Evolutionary conservation across 805 yeast species (phyloP), one percentile per base, ranked within the genome.

Genomic region (Teunomyces aglyptinius): DNA sequence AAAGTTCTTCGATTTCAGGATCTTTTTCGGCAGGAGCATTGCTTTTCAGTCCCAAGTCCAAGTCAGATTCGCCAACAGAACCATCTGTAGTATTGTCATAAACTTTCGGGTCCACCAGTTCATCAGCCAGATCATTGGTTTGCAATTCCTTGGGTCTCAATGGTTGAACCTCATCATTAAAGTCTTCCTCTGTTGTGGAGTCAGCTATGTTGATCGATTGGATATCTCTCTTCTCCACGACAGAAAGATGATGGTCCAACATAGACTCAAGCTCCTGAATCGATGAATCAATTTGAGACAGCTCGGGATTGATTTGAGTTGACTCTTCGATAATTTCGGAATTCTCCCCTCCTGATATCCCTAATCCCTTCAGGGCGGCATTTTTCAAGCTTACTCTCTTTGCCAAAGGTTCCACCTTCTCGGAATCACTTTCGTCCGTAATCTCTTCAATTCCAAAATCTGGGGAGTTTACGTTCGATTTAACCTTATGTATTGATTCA

Each of bases 1-100:
- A 77, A 11, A 89, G 63, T 49, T 88, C 95, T 41, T 82, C 85
- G 26, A 77, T 58, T 46, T 75, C 81, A 0, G 76, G 61, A 44
- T 70, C 76, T 27, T 61, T 65, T 33, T 67, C 73, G 6, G 22
- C 3, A 7, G n/a, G 15, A 19, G n/a, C 31, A 2, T 16, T 11
- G n/a, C 16, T 15, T 7, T 18, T 32, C n/a, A 20, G 13, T 15
- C 33, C 44, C 22, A 32, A 31, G 8, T 32, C 44, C 31, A 27
- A 19, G 18, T 32, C 38, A 15, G 38, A 31, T 10, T 32, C 32
- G 15, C 11, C 18, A 3, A 34, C 31, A 13, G 44, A 41, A 10
- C 38, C 35, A 31, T 31, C 44, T 4, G 38, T 32, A n/a, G 38
- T 20, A 7, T 32, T 41, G 13, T 29, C 38, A 13, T 29, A 13